Evolutionary conservation across 805 yeast genomes (phyloP).

Genomic region (Schizosaccharomyces lindneri): DNA sequence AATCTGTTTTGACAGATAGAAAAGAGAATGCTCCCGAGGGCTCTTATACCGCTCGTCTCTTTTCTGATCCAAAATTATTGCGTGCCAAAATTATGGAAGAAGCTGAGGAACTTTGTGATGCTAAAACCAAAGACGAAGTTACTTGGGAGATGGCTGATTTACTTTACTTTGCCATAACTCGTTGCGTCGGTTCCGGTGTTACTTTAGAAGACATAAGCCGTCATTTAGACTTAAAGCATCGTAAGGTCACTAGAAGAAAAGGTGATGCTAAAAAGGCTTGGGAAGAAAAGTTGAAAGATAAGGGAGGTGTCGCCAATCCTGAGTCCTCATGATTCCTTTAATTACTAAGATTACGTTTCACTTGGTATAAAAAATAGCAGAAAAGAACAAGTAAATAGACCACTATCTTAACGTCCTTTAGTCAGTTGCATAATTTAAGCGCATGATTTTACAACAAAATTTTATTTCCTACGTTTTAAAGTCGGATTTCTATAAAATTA

Average conservation of each 20-base stretch:
- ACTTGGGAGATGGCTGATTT: conserved; percentile 97
- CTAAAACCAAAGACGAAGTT: conserved; percentile 37
- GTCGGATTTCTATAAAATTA: too few species aligned
- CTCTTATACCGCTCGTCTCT: conserved; percentile 78
- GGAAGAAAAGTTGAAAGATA: conserved; percentile 14
- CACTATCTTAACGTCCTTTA: too few species aligned
- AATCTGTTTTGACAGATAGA: conserved; percentile 39
- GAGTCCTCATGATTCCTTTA: background rate
- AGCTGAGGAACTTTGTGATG: conserved; percentile 85
- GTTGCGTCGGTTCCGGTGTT: conserved; percentile 53
- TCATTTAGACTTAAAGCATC: conserved; percentile 58
- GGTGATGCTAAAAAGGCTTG: conserved; percentile 89
- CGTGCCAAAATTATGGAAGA: conserved; percentile 83
- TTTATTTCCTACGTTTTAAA: too few species aligned
- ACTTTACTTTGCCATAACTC: conserved; percentile 38
- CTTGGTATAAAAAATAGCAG: too few species aligned
- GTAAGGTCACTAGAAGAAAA: conserved; percentile 73
- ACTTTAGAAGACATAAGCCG: conserved; percentile 55
- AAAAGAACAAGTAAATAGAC: too few species aligned
- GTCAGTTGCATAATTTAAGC: too few species aligned
- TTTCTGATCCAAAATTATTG: conserved; percentile 49
- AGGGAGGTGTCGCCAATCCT: background rate
- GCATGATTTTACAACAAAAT: too few species aligned
- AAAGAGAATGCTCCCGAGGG: conserved; percentile 56
- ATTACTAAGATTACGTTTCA: background rate